These are phyloP conservation scores for Zelopaecilomyces penicillatus DNA, from an alignment of 2,329 filamentous ascomycete species.

Conservation along the genomic window DNA sequence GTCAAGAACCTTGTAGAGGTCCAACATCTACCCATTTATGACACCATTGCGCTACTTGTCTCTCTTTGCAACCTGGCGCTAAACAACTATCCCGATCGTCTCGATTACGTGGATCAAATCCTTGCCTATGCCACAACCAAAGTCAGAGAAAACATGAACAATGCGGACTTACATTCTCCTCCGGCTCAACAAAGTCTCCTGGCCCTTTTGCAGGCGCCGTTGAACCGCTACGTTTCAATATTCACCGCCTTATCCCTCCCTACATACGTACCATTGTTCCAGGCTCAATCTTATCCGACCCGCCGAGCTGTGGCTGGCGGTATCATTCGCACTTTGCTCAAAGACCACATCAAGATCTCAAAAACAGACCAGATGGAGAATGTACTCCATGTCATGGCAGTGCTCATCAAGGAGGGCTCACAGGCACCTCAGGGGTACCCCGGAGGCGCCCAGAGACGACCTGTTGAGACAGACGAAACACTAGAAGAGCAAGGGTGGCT, in stretches of 20 bases:
- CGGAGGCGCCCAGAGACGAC: constrained; percentile 67
- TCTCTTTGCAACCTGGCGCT: constrained; percentile 88
- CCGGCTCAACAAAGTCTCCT: constrained; percentile 83
- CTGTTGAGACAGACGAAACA: constrained; percentile 85
- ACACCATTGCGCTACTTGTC: constrained; percentile 88
- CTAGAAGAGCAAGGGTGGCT: constrained; percentile 98
- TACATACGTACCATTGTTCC: constrained; percentile 81
- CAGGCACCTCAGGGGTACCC: constrained; percentile 79
- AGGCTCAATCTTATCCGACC: constrained; percentile 88
- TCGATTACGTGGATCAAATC: constrained; percentile 95
- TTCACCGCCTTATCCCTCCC: constrained; percentile 95
- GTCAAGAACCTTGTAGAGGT: constrained; percentile 89
- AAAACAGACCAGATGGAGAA: constrained; percentile 76
- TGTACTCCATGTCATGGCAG: constrained; percentile 78
- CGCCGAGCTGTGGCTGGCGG: constrained; percentile 84
- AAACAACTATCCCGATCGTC: constrained; percentile 85
- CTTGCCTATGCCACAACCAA: constrained; percentile 82
- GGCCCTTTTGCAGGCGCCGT: constrained; percentile 79
- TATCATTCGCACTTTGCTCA: constrained; percentile 73
- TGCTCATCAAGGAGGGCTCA: constrained; percentile 87
- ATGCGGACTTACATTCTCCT: constrained; percentile 85
- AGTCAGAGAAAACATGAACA: constrained; percentile 82
- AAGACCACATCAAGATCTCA: constrained; percentile 70
- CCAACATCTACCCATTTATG: constrained; percentile 84
- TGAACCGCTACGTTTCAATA: constrained; percentile 83